Conservation (phyloP, 2,329 filamentous ascomycete genomes). For the Hirsutella rhossiliensis region DNA sequence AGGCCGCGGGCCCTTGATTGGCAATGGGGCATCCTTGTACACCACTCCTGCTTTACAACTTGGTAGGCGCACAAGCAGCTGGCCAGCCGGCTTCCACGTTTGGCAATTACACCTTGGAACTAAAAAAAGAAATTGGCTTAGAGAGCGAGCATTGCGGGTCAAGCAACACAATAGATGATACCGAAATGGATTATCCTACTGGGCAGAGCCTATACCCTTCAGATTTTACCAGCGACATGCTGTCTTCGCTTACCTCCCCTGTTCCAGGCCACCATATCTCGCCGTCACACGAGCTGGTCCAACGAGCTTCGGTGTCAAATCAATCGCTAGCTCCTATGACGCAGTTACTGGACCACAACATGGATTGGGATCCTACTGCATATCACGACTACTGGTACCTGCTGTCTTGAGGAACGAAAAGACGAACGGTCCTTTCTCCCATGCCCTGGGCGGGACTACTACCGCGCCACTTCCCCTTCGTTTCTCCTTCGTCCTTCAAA, state of each 20-base stretch:
- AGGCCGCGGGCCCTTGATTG: slow-evolving; percentile 21
- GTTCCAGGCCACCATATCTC: slow-evolving; percentile 17
- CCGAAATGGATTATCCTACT: slow-evolving; percentile 55
- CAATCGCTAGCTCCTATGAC: slow-evolving; percentile 51
- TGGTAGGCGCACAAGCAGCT: slow-evolving; percentile 23
- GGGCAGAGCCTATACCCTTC: slow-evolving; percentile 55
- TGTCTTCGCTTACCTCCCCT: slow-evolving; percentile 27
- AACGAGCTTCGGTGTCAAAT: slow-evolving; percentile 13
- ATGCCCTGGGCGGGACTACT: too few species aligned
- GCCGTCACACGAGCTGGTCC: slow-evolving; percentile 24
- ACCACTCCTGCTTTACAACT: slow-evolving; percentile 73
- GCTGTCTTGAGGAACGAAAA: too few species aligned
- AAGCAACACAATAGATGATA: slow-evolving; percentile 77
- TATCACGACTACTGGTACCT: too few species aligned
- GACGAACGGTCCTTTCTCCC: too few species aligned
- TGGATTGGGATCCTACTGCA: slow-evolving; percentile 91
- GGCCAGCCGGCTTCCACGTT: neutral
- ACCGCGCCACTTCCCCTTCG: too few species aligned
- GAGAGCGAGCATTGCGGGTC: slow-evolving; percentile 95
- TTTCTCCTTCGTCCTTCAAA: too few species aligned
- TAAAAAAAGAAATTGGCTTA: too few species aligned
- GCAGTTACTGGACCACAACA: slow-evolving; percentile 60
- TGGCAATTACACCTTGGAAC: slow-evolving; percentile 45
- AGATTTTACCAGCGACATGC: slow-evolving; percentile 34
- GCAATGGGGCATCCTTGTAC: slow-evolving; percentile 51